Evolutionary conservation across 768 basidiomycete species (phyloP), one percentile per base, ranked within the genome.

Genomic region (Panellus pusillus): DNA sequence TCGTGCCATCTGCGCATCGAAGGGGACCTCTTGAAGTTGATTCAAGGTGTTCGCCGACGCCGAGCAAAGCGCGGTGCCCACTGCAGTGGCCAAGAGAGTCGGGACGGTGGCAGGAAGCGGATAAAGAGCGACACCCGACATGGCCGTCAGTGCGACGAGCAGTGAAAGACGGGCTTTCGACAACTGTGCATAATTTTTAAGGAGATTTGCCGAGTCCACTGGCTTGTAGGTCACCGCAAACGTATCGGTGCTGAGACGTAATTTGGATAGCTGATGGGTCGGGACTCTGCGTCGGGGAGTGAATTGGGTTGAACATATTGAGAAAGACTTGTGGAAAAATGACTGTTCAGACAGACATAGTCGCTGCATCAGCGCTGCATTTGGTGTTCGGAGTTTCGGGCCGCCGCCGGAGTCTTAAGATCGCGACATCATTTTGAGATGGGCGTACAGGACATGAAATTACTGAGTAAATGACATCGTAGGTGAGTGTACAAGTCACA

Each of bases 1-100:
- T 42, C 97, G 83, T 0, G 85, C 79, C 87, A 98, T 98, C 67
- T 99, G 97, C 0, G 97, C 95, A 65, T 99, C 97, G 60, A 93
- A 91, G 0, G 97, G 97, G 7, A 91, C 78, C 71, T 99, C 97
- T 64, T 94, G 88, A 3, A 98, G 74, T 68, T 99, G 93, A 71
- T 99, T 99, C 63, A 97, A 77, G 2, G 96, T 80, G 66, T 98
- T 98, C 27, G 97, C 97, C 0, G 94, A 91, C 3, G 93, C 92
- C 6, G 89, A 87, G 67, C 94, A 97, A 39, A 99, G 78, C 0
- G 87, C 83, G 0, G 95, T 98, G 37, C 97, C 97, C 24, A 89
- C 65, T 0, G 95, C 93, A 0, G 95, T 91, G 14, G 89, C 84
- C 4, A 98, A 77, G 9, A 99, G 78, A 13, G 93, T 80, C 1